Evolutionary conservation across 2,329 filamentous ascomycete genomes (phyloP).

Genomic region (Pseudopithomyces chartarum): DNA sequence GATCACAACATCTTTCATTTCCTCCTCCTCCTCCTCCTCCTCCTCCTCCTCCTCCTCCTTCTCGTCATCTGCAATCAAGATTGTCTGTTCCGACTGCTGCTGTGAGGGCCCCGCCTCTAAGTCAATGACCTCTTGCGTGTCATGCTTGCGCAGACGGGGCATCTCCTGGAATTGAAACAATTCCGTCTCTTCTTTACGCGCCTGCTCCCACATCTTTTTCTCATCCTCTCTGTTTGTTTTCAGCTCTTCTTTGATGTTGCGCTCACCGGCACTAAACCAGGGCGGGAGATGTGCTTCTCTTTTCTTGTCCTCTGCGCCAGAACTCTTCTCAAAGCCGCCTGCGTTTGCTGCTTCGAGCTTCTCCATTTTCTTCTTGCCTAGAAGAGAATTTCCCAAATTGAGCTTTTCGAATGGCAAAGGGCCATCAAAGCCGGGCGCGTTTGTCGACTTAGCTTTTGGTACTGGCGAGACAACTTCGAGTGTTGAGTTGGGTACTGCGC

Average conservation of each 20-base stretch:
- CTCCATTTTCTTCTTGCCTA: slow-evolving; percentile 59
- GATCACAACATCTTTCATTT: slow-evolving; percentile 41
- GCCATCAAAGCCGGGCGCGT: slow-evolving; percentile 70
- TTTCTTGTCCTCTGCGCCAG: slow-evolving; percentile 48
- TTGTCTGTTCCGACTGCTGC: slow-evolving; percentile 56
- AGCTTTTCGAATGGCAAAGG: slow-evolving; percentile 87
- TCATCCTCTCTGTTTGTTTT: slow-evolving; percentile 49
- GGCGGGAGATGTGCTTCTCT: slow-evolving; percentile 69
- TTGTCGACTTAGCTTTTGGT: slow-evolving; percentile 52
- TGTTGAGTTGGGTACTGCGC: slow-evolving; percentile 36
- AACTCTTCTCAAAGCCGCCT: slow-evolving; percentile 68
- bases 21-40: slow-evolving; percentile 50
- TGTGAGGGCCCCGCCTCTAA: slow-evolving; percentile 51
- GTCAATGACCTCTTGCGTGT: slow-evolving; percentile 55
- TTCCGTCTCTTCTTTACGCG: slow-evolving; percentile 58
- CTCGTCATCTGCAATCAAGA: slow-evolving; percentile 69
- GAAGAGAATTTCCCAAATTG: slow-evolving; percentile 68
- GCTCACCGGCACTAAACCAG: slow-evolving; percentile 67
- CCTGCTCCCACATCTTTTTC: slow-evolving; percentile 58
- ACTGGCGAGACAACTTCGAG: slow-evolving; percentile 9
- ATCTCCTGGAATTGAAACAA: slow-evolving; percentile 69
- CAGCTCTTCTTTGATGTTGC: slow-evolving; percentile 63
- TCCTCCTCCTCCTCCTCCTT: too few species aligned
- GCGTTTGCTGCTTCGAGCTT: slow-evolving; percentile 59
- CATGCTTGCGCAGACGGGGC: slow-evolving; percentile 61